A percentile compares a stretch with the other conserved stretches of the same genome.
Evolutionary conservation across 2,329 filamentous ascomycete species (phyloP).

Genomic region (Didymella segeticola): DNA sequence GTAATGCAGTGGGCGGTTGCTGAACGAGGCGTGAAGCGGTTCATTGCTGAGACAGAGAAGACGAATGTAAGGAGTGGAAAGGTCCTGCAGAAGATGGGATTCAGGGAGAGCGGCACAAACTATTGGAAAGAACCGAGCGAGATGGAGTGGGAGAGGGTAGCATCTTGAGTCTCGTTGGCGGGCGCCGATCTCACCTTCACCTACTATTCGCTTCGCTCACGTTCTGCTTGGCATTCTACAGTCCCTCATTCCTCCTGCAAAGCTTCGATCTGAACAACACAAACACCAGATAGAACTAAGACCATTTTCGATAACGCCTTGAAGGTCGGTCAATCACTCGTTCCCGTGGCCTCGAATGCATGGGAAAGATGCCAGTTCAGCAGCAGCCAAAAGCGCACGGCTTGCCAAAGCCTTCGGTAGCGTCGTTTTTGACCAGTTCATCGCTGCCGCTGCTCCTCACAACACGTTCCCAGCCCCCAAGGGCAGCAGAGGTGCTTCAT

Average conservation of each 20-base stretch:
- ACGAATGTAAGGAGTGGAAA: constrained; percentile 29
- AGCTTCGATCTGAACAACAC: background rate
- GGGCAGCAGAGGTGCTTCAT: background rate
- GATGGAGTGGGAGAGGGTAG: constrained; percentile 22
- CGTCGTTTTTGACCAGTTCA: background rate
- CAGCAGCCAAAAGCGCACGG: background rate
- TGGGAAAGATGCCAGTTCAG: background rate
- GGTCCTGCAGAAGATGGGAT: constrained; percentile 37
- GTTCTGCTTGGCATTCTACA: background rate
- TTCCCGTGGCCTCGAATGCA: background rate
- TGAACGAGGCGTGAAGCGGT: constrained; percentile 18
- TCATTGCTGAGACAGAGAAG: constrained; percentile 34
- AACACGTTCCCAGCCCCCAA: background rate
- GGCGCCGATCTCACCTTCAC: too few species aligned
- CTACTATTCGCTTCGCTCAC: too few species aligned
- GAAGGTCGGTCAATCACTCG: background rate
- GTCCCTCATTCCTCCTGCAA: background rate
- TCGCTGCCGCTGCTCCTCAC: too few species aligned
- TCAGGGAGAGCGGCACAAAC: constrained; percentile 17
- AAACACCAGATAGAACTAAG: background rate
- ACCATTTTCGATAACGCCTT: background rate
- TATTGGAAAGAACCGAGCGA: constrained; percentile 29
- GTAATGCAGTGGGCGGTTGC: constrained; percentile 25
- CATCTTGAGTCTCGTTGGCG: background rate
- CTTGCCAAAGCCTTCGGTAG: background rate